A percentile compares a stretch with the other conserved stretches of the same genome.
Evolutionary conservation across 1,284 basidiomycete genomes (phyloP).

Genomic region (Boletellus deceptivus): DNA sequence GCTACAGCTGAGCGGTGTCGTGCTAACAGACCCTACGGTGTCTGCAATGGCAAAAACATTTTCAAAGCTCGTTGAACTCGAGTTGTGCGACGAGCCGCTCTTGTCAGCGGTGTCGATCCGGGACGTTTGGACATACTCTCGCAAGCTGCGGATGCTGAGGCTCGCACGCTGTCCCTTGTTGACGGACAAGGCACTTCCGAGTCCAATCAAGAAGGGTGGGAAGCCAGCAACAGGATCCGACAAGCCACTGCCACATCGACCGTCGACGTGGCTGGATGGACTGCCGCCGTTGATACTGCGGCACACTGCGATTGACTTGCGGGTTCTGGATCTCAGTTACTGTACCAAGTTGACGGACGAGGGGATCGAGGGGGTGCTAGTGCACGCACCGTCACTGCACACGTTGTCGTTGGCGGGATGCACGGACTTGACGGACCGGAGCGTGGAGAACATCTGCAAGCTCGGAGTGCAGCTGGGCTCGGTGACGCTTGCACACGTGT

Average conservation of each 20-base stretch:
- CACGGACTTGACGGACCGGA: conserved; percentile 71
- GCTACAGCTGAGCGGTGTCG: conserved; percentile 68
- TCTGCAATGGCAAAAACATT: conserved; percentile 74
- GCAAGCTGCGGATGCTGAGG: conserved; percentile 73
- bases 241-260: conserved; percentile 53
- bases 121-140: conserved; percentile 80
- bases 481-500: conserved; percentile 79
- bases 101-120: conserved; percentile 71
- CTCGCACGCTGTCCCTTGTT: conserved; percentile 70
- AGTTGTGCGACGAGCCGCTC: conserved; percentile 72
- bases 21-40: conserved; percentile 74
- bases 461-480: conserved; percentile 80
- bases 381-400: conserved; percentile 78
- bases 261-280: conserved; percentile 55
- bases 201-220: conserved; percentile 37
- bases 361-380: conserved; percentile 75
- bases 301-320: conserved; percentile 67
- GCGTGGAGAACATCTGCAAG: conserved; percentile 66
- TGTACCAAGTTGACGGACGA: conserved; percentile 75
- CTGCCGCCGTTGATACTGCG: conserved; percentile 59
- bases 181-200: conserved; percentile 80
- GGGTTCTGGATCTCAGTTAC: conserved; percentile 74
- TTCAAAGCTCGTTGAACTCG: conserved; percentile 78
- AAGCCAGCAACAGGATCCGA: conserved; percentile 23
- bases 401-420: conserved; percentile 84